phyloP scores from a whole-genome alignment of 2,329 filamentous ascomycete genomes.

The Colletotrichum musae region DNA sequence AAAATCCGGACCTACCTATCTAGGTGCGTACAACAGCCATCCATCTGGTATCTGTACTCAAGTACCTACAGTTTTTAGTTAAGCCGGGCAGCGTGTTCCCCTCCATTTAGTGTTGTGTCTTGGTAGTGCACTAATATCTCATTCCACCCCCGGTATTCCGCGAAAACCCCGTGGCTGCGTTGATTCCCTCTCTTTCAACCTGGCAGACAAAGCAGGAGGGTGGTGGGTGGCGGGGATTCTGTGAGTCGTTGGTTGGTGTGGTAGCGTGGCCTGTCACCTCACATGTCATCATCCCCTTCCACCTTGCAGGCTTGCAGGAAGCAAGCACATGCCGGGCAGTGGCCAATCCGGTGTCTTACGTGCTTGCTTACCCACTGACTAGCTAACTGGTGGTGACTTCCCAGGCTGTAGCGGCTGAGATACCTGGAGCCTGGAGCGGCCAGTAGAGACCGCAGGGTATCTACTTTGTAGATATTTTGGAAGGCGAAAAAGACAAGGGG shows the following conservation, averaged over 20 bases:
- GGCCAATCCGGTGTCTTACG: conserved; percentile 38
- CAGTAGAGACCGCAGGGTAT: not conserved
- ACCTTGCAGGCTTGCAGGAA: conserved; percentile 29
- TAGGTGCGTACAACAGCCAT: too few species aligned
- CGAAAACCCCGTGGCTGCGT: not conserved
- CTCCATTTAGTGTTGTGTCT: not conserved
- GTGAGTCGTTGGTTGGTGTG: conserved; percentile 28
- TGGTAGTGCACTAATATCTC: not conserved
- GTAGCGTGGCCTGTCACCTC: conserved; percentile 39
- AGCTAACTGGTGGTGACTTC: not conserved
- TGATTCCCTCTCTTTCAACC: conserved; percentile 11
- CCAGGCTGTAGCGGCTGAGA: conserved; percentile 32
- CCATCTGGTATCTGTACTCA: too few species aligned
- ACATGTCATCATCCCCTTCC: conserved; percentile 39
- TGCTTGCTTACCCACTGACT: conserved; percentile 34
- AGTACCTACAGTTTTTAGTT: conserved; percentile 7
- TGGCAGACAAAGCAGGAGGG: not conserved
- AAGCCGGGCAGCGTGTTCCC: not conserved
- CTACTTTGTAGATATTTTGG: too few species aligned
- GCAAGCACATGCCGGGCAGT: conserved; percentile 35
- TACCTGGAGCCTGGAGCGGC: conserved; percentile 24
- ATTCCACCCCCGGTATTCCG: not conserved
- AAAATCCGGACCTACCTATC: not conserved
- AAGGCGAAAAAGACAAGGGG: not conserved
- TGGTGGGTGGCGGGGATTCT: not conserved